A percentile compares a stretch with the other conserved stretches of the same genome.
These are phyloP conservation scores for Gossypium davidsonii DNA, from an alignment of 441 rosid genomes.

Conservation along the genomic window DNA sequence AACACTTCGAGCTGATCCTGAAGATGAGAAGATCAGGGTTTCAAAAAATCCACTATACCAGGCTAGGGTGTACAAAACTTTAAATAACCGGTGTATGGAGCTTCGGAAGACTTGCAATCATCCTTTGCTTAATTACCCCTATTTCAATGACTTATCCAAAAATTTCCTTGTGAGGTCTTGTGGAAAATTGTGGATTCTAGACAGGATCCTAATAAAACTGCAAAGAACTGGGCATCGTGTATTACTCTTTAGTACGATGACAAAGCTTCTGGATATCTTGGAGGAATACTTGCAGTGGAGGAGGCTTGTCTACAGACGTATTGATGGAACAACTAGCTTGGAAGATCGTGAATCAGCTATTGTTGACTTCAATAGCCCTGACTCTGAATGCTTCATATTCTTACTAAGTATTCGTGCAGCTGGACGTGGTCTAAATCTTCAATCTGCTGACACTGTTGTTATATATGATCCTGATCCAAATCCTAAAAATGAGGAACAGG, in stretches of 20 bases:
- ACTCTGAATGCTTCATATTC: slow-evolving; percentile 92
- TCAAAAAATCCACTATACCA: slow-evolving; percentile 78
- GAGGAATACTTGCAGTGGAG: slow-evolving; percentile 99
- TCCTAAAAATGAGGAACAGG: slow-evolving; percentile 99
- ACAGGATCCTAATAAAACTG: slow-evolving; percentile 90
- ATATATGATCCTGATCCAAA: slow-evolving; percentile 99
- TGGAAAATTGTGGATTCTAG: slow-evolving; percentile 94
- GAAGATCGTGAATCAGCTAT: slow-evolving; percentile 99
- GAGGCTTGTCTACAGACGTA: slow-evolving; percentile 81
- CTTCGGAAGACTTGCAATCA: slow-evolving; percentile 95
- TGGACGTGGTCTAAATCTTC: slow-evolving; percentile 99
- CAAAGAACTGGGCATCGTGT: slow-evolving; percentile 96
- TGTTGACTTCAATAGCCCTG: slow-evolving; percentile 83
- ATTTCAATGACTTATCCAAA: slow-evolving; percentile 74
- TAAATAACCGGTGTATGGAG: slow-evolving; percentile 99
- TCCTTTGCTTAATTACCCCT: slow-evolving; percentile 96
- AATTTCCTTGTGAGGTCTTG: slow-evolving; percentile 93
- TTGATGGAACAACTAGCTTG: slow-evolving; percentile 98
- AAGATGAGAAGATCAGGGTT: slow-evolving; percentile 73
- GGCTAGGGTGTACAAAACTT: slow-evolving; percentile 63
- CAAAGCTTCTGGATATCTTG: slow-evolving; percentile 93
- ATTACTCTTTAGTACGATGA: slow-evolving; percentile 98
- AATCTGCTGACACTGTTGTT: slow-evolving; percentile 95
- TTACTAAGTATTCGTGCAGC: slow-evolving; percentile 99
- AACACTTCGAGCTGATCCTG: slow-evolving; percentile 94